A percentile compares a stretch with the other conserved stretches of the same genome.
Evolutionary conservation across 805 yeast species (phyloP).

Genomic region (Lipomyces yamadae): DNA sequence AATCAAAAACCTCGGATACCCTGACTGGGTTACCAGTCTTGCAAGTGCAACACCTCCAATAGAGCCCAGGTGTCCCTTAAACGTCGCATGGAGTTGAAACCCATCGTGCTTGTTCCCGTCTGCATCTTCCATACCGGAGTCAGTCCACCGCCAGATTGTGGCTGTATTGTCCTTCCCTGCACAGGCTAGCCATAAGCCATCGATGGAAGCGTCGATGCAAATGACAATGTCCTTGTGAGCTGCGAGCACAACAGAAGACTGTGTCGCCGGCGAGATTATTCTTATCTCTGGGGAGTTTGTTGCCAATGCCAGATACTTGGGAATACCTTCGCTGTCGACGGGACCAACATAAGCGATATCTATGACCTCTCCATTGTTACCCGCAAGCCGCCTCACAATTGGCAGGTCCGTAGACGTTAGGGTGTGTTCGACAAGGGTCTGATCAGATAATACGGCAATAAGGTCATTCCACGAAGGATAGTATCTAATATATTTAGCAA

Average conservation of each 20-base stretch:
- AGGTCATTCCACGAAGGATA: conserved; percentile 42
- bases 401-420: conserved; percentile 46
- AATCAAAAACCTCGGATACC: conserved; percentile 68
- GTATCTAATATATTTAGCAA: conserved; percentile 36
- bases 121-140: conserved; percentile 44
- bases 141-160: conserved; percentile 70
- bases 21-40: conserved; percentile 47
- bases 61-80: conserved; percentile 85
- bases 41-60: conserved; percentile 84
- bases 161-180: conserved; percentile 90
- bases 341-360: conserved; percentile 83
- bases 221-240: conserved; percentile 89
- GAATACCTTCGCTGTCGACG: conserved; percentile 39
- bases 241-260: conserved; percentile 67
- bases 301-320: conserved; percentile 70
- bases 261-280: conserved; percentile 59
- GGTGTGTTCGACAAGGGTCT: conserved; percentile 66
- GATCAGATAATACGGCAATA: conserved; percentile 76
- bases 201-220: conserved; percentile 72
- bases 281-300: conserved; percentile 91
- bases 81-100: conserved; percentile 59
- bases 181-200: conserved; percentile 89
- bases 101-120: conserved; percentile 47
- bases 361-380: conserved; percentile 94
- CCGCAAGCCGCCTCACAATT: conserved; percentile 67